Base-by-base conservation (phyloP, 305 asterid species). In the Ajuga reptans region DNA sequence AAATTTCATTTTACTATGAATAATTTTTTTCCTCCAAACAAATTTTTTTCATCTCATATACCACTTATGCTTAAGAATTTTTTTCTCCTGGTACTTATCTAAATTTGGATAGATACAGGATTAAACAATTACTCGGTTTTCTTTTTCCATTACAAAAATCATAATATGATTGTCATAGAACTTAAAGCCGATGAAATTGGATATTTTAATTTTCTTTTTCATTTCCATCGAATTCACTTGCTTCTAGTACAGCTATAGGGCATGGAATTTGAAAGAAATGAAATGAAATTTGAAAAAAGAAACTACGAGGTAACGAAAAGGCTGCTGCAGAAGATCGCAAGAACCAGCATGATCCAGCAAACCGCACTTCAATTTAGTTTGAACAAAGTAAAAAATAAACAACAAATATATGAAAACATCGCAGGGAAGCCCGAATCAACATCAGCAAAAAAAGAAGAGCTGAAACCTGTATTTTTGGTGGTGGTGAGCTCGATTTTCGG, bases 401-500 rank as follows among this genome's bases (percentile, higher is more conserved):
- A n/a, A 11, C 27, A 31, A 5, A 8, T 4, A 42, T 21, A 21
- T 21, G 27, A 21, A 21, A 21, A 21, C 27, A 21, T 21, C 1
- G 27, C 27, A 21, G 27, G 27, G 2, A 21, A 21, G 27, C 2
- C 1, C 27, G 27, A 21, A 21, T 21, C 2, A n/a, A 21, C 27
- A 21, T 21, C 1, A 21, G 2, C 27, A 18, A 21, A 3, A 2
- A 41, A 18, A 11, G 68, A 17, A 29, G 17, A 31, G 9, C 3
- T 60, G 21, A 33, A 33, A 89, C 98, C 95, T 87, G 84, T 92
- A 92, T 83, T 77, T 86, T 47, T 81, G 86, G 57, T 79, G 86
- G 73, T 82, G 83, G 17, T 85, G 96, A 78, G 82, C 83, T 75
- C 87, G 89, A 80, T 87, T 83, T 67, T 92, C 96, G 66, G 98